Evolutionary conservation across 2,329 filamentous ascomycete species (phyloP), one percentile per base, ranked within the genome.

Genomic region (Pseudocercospora pini-densiflorae): DNA sequence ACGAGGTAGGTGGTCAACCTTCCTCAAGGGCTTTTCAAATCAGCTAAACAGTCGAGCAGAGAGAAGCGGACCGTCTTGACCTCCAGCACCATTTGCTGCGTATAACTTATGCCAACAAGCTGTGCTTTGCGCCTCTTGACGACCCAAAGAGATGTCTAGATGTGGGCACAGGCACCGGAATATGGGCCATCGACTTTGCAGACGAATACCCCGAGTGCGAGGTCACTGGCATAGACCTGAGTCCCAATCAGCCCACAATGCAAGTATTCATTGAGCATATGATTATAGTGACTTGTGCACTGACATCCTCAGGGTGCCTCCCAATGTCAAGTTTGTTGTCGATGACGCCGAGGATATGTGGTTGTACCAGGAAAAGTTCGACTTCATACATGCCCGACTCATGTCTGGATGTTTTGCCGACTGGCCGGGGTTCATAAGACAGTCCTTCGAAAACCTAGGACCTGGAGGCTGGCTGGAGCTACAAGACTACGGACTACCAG

Each of bases 281-380:
- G 29, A 8, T 6, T 6, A 31, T 31, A 31, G 29, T 1, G 8
- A 6, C 29, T 31, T 5, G 29, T 31, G 29, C 29, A 6, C 58
- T 72, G 43, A 65, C 57, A 8, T 19, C 61, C 53, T 4, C 23
- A 82, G 83, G 72, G 81, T 89, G 12, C 88, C 87, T 16, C 82
- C 85, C 10, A 90, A 90, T 72, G 81, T 87, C n/a, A 81, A 81
- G 7, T 89, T 89, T 77, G 80, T 88, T 65, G 82, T 90, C 9
- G 88, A 90, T 71, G 88, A 90, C 72, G 83, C 84, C 59, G 86
- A 89, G 68, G 81, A 85, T 55, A 81, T 86, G 8, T 90, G 88
- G 88, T 76, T 82, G 27, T 86, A 85, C 59, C 77, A 80, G 3
- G 79, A 84, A 61, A 76, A 75, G 14, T 88, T 86, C 72, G 87